Evolutionary conservation across 2,329 filamentous ascomycete genomes (phyloP).

Genomic region (Cladosporium oxysporum): DNA sequence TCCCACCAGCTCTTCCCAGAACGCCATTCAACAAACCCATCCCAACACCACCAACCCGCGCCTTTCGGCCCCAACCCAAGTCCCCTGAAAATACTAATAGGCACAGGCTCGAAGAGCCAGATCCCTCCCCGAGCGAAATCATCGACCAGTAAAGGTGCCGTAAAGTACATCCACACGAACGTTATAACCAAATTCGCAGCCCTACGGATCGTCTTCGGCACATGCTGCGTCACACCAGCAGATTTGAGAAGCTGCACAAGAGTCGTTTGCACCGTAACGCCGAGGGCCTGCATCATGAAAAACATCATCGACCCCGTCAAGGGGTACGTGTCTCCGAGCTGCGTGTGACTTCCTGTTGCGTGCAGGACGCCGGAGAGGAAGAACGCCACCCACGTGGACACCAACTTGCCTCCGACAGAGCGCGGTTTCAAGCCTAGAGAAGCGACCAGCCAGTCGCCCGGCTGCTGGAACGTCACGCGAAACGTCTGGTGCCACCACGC

Average conservation of each 20-base stretch:
- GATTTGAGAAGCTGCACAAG: conserved; percentile 40
- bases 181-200: conserved; percentile 64
- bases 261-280: conserved; percentile 61
- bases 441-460: conserved; percentile 52
- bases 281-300: conserved; percentile 70
- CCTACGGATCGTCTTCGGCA: conserved; percentile 53
- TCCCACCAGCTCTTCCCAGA: conserved; percentile 65
- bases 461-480: conserved; percentile 68
- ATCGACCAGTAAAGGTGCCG: conserved; percentile 66
- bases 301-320: conserved; percentile 60
- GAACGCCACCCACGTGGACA: conserved; percentile 60
- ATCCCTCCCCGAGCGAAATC: conserved; percentile 74
- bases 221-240: conserved; percentile 35
- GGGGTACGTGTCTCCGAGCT: conserved; percentile 61
- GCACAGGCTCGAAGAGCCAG: conserved; percentile 82
- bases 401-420: conserved; percentile 39
- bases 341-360: conserved; percentile 66
- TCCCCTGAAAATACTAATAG: conserved; percentile 68
- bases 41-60: conserved; percentile 70
- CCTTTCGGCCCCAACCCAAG: conserved; percentile 63
- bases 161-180: conserved; percentile 67
- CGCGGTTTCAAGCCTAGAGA: conserved; percentile 34
- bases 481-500: conserved; percentile 91
- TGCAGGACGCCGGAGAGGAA: conserved; percentile 69
- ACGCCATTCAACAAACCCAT: conserved; percentile 60